A percentile compares a stretch with the other conserved stretches of the same genome.
Conservation (phyloP, 352 stramenopile genomes). For the Globisporangium paddicum region DNA sequence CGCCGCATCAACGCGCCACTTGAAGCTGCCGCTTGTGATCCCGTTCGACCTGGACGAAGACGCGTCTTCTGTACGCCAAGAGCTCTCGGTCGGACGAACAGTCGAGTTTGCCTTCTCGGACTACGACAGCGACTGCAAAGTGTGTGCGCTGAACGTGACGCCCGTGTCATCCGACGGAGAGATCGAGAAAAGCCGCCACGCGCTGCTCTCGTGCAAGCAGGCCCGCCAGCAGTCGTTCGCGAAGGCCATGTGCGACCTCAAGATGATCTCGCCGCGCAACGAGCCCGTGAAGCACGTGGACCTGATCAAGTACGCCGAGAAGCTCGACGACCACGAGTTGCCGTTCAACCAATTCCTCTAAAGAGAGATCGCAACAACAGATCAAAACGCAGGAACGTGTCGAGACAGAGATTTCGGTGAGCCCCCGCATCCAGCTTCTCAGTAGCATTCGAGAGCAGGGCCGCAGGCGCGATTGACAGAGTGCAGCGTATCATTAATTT, state of each 20-base stretch:
- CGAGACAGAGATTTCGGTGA: neutral
- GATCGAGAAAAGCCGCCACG: constrained; percentile 66
- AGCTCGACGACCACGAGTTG: constrained; percentile 64
- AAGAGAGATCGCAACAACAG: no score
- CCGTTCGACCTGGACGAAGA: constrained; percentile 58
- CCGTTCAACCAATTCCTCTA: constrained; percentile 63
- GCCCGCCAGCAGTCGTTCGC: constrained; percentile 70
- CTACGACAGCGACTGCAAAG: constrained; percentile 16
- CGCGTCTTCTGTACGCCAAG: constrained; percentile 28
- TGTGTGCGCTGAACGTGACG: constrained; percentile 52
- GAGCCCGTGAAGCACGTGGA: constrained; percentile 75
- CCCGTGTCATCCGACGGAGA: constrained; percentile 56
- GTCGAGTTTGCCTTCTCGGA: constrained; percentile 60
- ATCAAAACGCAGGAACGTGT: neutral
- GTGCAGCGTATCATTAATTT: neutral
- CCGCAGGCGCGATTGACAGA: neutral
- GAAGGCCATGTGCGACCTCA: constrained; percentile 68
- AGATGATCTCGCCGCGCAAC: constrained; percentile 73
- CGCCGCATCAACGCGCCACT: constrained; percentile 14
- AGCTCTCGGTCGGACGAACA: constrained; percentile 60
- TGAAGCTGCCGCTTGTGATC: constrained; percentile 63
- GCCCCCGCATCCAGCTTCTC: neutral
- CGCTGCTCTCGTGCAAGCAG: constrained; percentile 69
- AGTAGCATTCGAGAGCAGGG: neutral
- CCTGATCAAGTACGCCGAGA: constrained; percentile 82